Evolutionary conservation across 441 rosid species (phyloP).

Genomic region (Arabidopsis hybrid): DNA sequence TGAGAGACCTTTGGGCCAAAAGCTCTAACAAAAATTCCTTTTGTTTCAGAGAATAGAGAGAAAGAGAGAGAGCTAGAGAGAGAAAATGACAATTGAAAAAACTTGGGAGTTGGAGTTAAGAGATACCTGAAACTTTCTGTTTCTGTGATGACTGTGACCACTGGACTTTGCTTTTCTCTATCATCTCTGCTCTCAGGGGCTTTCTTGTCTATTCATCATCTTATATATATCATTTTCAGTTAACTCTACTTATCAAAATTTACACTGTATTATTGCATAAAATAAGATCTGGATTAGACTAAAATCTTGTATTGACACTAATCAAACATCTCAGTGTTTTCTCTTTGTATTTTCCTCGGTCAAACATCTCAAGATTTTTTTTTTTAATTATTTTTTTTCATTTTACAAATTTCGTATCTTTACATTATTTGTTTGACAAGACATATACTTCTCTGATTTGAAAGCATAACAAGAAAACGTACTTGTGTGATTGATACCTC

Average conservation of each 20-base stretch:
- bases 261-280: constrained; percentile 4
- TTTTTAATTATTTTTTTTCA: too few species aligned
- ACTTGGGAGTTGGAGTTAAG: constrained; percentile 37
- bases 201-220: constrained; percentile 29
- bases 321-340: constrained; percentile 12
- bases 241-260: neutral
- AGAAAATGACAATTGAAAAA: constrained; percentile 16
- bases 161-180: constrained; percentile 29
- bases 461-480: constrained; percentile 35
- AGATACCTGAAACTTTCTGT: constrained; percentile 38
- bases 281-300: neutral
- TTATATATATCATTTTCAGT: neutral
- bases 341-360: neutral
- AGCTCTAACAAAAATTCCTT: constrained; percentile 37
- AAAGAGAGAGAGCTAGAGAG: neutral
- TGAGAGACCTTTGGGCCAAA: constrained; percentile 35
- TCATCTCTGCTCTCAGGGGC: constrained; percentile 23
- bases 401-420: constrained; percentile 22
- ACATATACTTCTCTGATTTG: constrained; percentile 37
- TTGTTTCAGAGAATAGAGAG: constrained; percentile 28
- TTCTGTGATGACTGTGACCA: constrained; percentile 40
- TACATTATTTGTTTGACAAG: constrained; percentile 35
- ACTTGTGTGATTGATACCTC: constrained; percentile 38
- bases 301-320: neutral
- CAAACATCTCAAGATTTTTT: constrained; percentile 7